Evolutionary conservation across 495 filamentous ascomycete genomes (phyloP).

Genomic region (Xylaria flabelliformis): DNA sequence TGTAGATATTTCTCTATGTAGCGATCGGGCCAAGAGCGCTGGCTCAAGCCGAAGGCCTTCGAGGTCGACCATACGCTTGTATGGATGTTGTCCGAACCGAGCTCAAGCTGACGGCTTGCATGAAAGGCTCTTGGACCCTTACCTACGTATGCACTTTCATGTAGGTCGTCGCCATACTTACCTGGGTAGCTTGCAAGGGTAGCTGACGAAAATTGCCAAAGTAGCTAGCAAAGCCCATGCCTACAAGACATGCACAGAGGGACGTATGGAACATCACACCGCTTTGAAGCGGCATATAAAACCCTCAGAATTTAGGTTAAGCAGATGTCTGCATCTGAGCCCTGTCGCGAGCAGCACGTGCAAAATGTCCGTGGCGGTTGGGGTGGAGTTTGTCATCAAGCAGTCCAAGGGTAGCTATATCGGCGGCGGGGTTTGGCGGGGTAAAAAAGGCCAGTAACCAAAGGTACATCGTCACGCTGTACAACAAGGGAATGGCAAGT

Average conservation of each 20-base stretch:
- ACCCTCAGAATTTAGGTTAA: conserved; percentile 8
- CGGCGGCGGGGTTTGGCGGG: conserved; percentile 26
- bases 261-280: conserved; percentile 5
- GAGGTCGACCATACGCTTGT: not conserved
- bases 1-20: not conserved
- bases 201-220: not conserved
- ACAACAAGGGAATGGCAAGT: not conserved
- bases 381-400: conserved; percentile 18
- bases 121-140: not conserved
- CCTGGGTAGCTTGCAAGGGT: not conserved
- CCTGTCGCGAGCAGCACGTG: conserved; percentile 26
- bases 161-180: not conserved
- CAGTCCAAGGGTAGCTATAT: conserved; percentile 5
- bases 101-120: conserved; percentile 9
- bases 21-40: conserved; percentile 7
- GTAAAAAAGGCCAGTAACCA: not conserved
- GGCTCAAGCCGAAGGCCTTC: conserved; percentile 14
- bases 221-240: not conserved
- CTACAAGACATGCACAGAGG: not conserved
- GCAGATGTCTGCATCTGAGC: conserved; percentile 14
- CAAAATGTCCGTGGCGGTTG: conserved; percentile 23
- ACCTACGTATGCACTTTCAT: conserved; percentile 4
- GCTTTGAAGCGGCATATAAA: conserved; percentile 24
- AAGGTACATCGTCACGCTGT: not conserved
- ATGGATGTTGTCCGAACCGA: conserved; percentile 1